A percentile compares a stretch with the other conserved stretches of the same genome.
Conservation (phyloP, 139 green algal genomes). For the Chloropicon primus region DNA sequence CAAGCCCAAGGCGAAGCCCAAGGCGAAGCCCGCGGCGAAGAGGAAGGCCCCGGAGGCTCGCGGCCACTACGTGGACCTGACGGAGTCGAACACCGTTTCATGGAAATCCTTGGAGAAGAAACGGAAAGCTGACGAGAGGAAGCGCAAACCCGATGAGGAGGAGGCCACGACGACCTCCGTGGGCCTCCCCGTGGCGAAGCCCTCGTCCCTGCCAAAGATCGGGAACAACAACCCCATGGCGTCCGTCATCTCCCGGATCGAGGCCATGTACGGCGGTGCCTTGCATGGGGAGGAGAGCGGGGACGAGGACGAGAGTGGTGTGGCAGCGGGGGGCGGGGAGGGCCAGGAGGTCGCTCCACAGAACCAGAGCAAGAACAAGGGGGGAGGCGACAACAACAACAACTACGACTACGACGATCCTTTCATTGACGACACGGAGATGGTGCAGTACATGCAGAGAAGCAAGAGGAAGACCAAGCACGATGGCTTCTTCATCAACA, state of each 20-base stretch:
- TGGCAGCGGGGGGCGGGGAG: too few relatives aligned
- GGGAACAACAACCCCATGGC: background rate
- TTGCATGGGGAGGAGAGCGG: background rate
- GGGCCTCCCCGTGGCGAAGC: background rate
- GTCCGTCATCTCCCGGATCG: background rate
- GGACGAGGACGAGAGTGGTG: background rate
- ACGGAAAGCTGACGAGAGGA: too few relatives aligned
- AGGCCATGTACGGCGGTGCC: background rate
- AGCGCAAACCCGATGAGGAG: too few relatives aligned
- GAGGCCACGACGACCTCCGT: background rate
- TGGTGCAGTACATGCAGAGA: background rate
- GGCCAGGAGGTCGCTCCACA: background rate
- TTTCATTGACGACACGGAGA: conserved; percentile 5
- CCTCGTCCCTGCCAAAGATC: background rate
- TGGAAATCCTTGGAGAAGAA: too few relatives aligned
- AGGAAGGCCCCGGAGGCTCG: too few relatives aligned
- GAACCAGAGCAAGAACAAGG: background rate
- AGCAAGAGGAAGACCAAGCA: background rate
- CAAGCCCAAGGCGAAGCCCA: too few relatives aligned
- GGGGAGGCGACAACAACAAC: background rate
- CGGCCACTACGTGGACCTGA: too few relatives aligned
- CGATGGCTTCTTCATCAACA: conserved; percentile 10
- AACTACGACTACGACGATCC: conserved; percentile 9
- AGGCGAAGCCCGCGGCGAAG: too few relatives aligned
- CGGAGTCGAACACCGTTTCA: too few relatives aligned